Conservation (phyloP, 2,329 filamentous ascomycete species). For the Cercospora janseana region DNA sequence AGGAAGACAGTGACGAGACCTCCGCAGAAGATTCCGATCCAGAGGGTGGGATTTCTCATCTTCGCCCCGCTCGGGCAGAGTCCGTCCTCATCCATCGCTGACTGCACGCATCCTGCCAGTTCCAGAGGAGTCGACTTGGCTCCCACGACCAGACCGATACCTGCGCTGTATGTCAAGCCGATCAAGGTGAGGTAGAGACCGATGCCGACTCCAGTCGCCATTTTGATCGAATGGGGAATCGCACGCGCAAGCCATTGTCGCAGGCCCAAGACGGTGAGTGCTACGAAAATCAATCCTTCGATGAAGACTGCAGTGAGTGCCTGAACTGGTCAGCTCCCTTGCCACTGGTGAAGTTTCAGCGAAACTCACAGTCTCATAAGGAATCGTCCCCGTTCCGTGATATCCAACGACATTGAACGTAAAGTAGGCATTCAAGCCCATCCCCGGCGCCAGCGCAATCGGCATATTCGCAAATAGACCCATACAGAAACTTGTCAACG, state of each 20-base stretch:
- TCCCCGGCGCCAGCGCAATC: conserved; percentile 69
- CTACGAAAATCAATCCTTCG: conserved; percentile 83
- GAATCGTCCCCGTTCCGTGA: conserved; percentile 70
- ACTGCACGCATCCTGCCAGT: conserved; percentile 68
- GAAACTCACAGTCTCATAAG: conserved; percentile 57
- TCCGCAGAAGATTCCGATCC: conserved; percentile 85
- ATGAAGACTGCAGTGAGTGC: conserved; percentile 85
- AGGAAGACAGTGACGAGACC: conserved; percentile 76
- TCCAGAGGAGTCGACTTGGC: conserved; percentile 66
- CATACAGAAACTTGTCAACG: conserved; percentile 78
- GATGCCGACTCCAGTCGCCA: conserved; percentile 81
- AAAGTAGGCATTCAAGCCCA: conserved; percentile 87
- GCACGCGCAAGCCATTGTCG: conserved; percentile 84
- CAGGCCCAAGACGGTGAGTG: conserved; percentile 73
- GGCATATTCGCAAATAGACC: conserved; percentile 80
- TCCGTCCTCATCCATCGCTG: conserved; percentile 50
- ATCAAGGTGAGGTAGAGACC: conserved; percentile 78
- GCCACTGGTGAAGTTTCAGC: neutral
- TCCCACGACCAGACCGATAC: conserved; percentile 75
- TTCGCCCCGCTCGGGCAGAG: conserved; percentile 64
- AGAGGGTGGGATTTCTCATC: conserved; percentile 81
- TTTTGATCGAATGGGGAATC: conserved; percentile 80
- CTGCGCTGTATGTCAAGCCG: conserved; percentile 74
- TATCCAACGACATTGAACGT: conserved; percentile 76
- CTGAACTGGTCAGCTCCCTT: neutral